Base-by-base conservation (phyloP, 169 alveolate genomes). In the Plasmodium coatneyi region DNA sequence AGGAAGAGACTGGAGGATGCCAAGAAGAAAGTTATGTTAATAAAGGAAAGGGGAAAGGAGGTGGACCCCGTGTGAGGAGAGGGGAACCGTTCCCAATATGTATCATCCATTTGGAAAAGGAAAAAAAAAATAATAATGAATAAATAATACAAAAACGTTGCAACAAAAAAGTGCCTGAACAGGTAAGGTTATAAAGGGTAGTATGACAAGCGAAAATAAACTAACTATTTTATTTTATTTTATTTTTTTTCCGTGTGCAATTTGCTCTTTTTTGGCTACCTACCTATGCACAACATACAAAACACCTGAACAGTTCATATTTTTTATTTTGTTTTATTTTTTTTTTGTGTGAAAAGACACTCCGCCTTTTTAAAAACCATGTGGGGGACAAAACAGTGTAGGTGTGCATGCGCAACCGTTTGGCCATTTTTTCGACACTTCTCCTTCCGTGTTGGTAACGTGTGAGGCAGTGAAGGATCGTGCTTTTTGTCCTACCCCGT, bases 1-100 rank as follows among this genome's bases (percentile, higher is more conserved):
- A 95, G 97, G 32, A 83, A 83, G 83, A 91, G 97, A 14, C 92
- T 96, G 30, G 97, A 95, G 90, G 97, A 95, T n/a, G 97, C 97
- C 34, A 96, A 95, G 76, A 91, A 60, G 82, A 96, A 96, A 84
- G 60, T 84, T 74, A 84, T 84, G 83, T 9, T 30, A 3, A 84
- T 84, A 71, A 84, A 84, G 66, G 92, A 84, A 39, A 72, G 80
- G 70, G 84, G 79, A n/a, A 43, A 54, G 52, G 46, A 83, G 32
- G 76, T 66, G 36, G 76, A 66, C 9, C 30, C 30, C 76, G 76
- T 66, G 76, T 66, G 76, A 66, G 76, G 34, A n/a, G 3, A 28
- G 41, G 76, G n/a, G 14, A 28, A 66, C 6, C 41, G 28, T 66
- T 66, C 36, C 76, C 76, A 66, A 9, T 66, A 2, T 66, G 76